Percentiles rank a stretch among this genome's conserved stretches.
phyloP scores from a whole-genome alignment of 768 basidiomycete genomes.

The Trametes maxima region DNA sequence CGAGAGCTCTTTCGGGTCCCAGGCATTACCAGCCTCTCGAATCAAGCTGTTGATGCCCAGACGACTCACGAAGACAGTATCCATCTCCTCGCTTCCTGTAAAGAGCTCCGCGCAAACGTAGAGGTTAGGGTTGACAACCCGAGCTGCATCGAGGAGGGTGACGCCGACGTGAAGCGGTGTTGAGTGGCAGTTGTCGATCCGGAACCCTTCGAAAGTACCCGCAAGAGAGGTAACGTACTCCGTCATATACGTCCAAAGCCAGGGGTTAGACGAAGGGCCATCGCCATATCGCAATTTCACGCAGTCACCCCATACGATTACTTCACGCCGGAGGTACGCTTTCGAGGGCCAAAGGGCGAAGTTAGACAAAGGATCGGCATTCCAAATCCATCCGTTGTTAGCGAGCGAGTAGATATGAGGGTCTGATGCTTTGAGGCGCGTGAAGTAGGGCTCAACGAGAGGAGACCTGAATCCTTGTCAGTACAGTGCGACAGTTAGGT shows the following conservation, averaged over 20 bases:
- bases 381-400: conserved; percentile 99
- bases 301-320: conserved; percentile 98
- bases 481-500: neutral
- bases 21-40: conserved; percentile 91
- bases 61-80: conserved; percentile 86
- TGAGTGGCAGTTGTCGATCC: conserved; percentile 98
- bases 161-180: conserved; percentile 97
- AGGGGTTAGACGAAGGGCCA: conserved; percentile 80
- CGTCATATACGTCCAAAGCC: conserved; percentile 93
- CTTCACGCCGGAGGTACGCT: conserved; percentile 92
- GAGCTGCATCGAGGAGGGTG: conserved; percentile 88
- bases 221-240: conserved; percentile 83
- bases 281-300: conserved; percentile 96
- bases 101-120: conserved; percentile 98
- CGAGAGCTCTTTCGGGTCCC: conserved; percentile 89
- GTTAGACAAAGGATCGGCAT: conserved; percentile 90
- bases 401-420: conserved; percentile 74
- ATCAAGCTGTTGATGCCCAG: conserved; percentile 93
- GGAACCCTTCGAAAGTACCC: conserved; percentile 88
- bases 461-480: conserved; percentile 56
- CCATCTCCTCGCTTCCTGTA: conserved; percentile 94
- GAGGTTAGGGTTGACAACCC: conserved; percentile 87
- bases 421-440: conserved; percentile 64
- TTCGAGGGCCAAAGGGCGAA: conserved; percentile 93
- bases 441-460: conserved; percentile 92